A percentile compares a stretch with the other conserved stretches of the same genome.
These are phyloP conservation scores for Kandelia obovata DNA, from an alignment of 345 rosid genomes.

Conservation along the genomic window DNA sequence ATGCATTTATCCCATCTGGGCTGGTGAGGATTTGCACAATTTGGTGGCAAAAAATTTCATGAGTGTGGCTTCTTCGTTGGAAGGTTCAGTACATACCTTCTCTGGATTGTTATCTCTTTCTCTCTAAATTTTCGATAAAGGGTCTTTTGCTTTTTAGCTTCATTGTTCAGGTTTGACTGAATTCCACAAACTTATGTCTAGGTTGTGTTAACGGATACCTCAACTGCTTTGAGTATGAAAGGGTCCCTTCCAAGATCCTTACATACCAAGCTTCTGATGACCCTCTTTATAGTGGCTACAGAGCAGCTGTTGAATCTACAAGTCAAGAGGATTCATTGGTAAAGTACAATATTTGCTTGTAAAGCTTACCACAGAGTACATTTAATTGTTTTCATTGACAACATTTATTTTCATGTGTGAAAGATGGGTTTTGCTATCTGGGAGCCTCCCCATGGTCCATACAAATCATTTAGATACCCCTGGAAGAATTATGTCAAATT, in stretches of 20 bases:
- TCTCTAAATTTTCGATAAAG: background rate
- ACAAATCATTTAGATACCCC: conserved; percentile 67
- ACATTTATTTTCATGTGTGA: conserved; percentile 12
- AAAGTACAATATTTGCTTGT: conserved; percentile 5
- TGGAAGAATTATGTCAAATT: conserved; percentile 88
- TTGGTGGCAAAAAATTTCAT: conserved; percentile 79
- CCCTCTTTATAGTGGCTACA: conserved; percentile 78
- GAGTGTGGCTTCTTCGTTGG: conserved; percentile 81
- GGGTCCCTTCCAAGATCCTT: conserved; percentile 82
- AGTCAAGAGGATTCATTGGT: conserved; percentile 96
- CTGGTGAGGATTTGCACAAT: conserved; percentile 92
- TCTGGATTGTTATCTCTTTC: background rate
- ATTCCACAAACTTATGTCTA: conserved; percentile 20
- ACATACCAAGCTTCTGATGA: conserved; percentile 88
- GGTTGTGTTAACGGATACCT: conserved; percentile 83
- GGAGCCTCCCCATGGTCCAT: conserved; percentile 99
- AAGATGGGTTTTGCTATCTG: conserved; percentile 88
- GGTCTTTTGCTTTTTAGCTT: background rate
- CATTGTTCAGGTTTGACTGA: conserved; percentile 15
- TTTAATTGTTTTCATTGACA: conserved; percentile 11
- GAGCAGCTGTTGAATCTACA: conserved; percentile 80
- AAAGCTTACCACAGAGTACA: background rate
- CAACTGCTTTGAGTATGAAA: conserved; percentile 57
- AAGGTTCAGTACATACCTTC: conserved; percentile 43
- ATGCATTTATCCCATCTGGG: conserved; percentile 95